Percentiles rank a stretch among this genome's conserved stretches.
phyloP scores from a whole-genome alignment of 352 stramenopile genomes.

The Peronospora belbahrii region DNA sequence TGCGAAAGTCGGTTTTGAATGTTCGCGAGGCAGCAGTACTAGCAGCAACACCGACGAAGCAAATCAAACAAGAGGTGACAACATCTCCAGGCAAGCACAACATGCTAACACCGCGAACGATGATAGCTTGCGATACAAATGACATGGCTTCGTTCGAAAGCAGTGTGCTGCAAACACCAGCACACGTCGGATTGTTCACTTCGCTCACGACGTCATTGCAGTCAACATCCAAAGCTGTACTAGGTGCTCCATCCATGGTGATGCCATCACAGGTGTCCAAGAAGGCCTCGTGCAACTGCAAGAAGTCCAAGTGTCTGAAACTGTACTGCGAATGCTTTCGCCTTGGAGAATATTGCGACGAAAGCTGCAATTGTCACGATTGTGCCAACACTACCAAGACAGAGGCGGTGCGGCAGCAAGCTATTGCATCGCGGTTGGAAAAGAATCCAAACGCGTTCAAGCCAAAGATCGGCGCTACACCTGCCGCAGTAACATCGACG shows the following conservation, averaged over 20 bases:
- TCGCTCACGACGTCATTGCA: conserved; percentile 19
- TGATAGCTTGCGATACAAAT: not conserved
- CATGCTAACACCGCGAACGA: conserved; percentile 6
- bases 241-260: conserved; percentile 1
- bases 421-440: conserved; percentile 85
- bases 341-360: conserved; percentile 85
- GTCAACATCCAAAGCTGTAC: conserved; percentile 15
- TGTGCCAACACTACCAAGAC: conserved; percentile 87
- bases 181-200: conserved; percentile 6
- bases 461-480: conserved; percentile 87
- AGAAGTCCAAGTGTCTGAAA: conserved; percentile 97
- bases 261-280: conserved; percentile 23
- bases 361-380: conserved; percentile 88
- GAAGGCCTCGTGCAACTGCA: conserved; percentile 92
- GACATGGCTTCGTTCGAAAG: conserved; percentile 9
- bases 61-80: conserved; percentile 17
- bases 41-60: conserved; percentile 19
- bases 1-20: conserved; percentile 6
- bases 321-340: conserved; percentile 95
- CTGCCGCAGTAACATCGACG: conserved; percentile 6
- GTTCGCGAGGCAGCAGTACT: conserved; percentile 5
- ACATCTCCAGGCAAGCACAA: conserved; percentile 2
- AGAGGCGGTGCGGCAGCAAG: conserved; percentile 62
- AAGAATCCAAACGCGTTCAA: conserved; percentile 95
- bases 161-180: conserved; percentile 25